phyloP scores from a whole-genome alignment of 768 basidiomycete genomes.

The Auricularia heimuer region DNA sequence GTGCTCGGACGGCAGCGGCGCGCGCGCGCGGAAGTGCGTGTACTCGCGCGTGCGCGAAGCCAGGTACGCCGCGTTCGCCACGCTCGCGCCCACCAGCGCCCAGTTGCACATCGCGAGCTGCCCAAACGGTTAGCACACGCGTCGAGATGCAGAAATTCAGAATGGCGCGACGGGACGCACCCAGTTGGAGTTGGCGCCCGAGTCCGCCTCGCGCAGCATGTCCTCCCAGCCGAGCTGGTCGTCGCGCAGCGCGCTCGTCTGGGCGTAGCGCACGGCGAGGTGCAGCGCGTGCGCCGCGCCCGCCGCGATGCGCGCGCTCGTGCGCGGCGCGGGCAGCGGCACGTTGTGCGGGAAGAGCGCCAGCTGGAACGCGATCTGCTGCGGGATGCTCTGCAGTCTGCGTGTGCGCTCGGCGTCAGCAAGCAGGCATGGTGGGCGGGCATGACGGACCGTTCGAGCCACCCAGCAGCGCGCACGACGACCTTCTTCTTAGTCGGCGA shows the following conservation, averaged over 20 bases:
- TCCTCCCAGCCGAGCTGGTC: constrained; percentile 73
- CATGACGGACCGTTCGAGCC: background rate
- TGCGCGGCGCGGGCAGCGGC: constrained; percentile 57
- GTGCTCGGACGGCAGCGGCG: background rate
- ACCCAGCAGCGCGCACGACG: constrained; percentile 1
- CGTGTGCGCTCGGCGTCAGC: too few species aligned
- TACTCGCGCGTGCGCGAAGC: constrained; percentile 26
- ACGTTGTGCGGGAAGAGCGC: constrained; percentile 74
- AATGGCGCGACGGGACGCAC: constrained; percentile 26
- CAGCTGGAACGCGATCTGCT: constrained; percentile 66
- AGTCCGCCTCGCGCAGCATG: constrained; percentile 49
- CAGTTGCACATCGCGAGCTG: constrained; percentile 45
- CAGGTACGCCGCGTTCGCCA: constrained; percentile 25
- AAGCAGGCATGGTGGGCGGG: background rate
- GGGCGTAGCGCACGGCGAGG: constrained; percentile 51
- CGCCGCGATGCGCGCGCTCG: constrained; percentile 57
- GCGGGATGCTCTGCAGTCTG: constrained; percentile 49
- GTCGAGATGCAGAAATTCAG: background rate
- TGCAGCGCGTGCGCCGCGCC: constrained; percentile 57
- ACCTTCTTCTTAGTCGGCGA: background rate
- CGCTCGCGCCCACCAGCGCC: constrained; percentile 50
- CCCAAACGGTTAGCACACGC: constrained; percentile 40
- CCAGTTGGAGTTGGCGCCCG: constrained; percentile 65
- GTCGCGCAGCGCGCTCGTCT: constrained; percentile 46
- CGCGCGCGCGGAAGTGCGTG: constrained; percentile 49